A percentile compares a stretch with the other conserved stretches of the same genome.
These are phyloP conservation scores for Bacidia gigantensis DNA, from an alignment of 495 filamentous ascomycete genomes.

Conservation along the genomic window DNA sequence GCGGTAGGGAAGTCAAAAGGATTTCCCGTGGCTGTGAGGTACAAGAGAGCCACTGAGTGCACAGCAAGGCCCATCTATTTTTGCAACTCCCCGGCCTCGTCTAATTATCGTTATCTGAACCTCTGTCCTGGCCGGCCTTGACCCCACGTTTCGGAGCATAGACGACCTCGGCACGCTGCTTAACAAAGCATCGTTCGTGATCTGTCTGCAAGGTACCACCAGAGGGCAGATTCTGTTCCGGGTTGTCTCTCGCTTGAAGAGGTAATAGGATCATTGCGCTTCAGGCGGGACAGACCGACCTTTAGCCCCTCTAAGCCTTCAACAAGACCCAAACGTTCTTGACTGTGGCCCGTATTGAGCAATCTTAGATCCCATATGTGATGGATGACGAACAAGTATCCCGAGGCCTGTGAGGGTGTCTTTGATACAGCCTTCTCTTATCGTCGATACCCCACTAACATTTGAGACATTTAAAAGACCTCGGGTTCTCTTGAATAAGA, in stretches of 20 bases:
- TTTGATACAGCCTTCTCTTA: no score
- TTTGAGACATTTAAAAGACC: no score
- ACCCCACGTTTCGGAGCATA: background rate
- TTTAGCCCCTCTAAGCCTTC: background rate
- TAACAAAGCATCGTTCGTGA: background rate
- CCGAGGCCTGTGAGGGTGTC: no score
- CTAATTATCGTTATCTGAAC: background rate
- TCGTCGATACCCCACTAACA: no score
- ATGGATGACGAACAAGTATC: no score
- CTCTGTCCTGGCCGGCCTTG: background rate
- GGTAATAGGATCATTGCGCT: background rate
- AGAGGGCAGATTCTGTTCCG: background rate
- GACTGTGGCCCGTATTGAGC: no score
- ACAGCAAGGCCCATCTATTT: background rate
- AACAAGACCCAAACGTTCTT: background rate
- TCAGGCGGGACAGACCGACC: background rate
- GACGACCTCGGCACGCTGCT: background rate
- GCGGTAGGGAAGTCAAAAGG: background rate
- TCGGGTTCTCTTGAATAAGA: no score
- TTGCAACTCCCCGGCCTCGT: no score
- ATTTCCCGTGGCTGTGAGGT: background rate
- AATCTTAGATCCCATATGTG: no score
- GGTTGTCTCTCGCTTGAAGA: background rate
- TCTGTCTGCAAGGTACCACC: background rate
- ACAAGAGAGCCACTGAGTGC: background rate